Evolutionary conservation across 345 rosid species (phyloP).

Genomic region (Nasturtium officinale): DNA sequence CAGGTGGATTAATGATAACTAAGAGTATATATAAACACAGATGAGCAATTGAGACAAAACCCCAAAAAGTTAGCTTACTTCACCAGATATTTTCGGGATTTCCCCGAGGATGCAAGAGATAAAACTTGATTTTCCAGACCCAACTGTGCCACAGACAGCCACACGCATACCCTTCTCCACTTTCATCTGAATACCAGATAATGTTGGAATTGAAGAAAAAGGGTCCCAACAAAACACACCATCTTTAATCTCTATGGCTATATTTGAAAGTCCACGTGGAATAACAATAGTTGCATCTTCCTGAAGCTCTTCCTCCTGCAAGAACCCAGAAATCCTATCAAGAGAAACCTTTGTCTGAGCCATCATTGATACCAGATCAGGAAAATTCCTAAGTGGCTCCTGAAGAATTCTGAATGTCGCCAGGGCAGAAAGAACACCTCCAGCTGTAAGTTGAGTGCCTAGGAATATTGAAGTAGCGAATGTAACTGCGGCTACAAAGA

Average conservation of each 20-base stretch:
- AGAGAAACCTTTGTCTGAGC: conserved; percentile 99
- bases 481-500: conserved; percentile 94
- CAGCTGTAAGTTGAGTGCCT: conserved; percentile 91
- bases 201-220: conserved; percentile 65
- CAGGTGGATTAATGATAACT: conserved; percentile 12
- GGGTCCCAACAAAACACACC: conserved; percentile 92
- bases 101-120: conserved; percentile 99
- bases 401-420: conserved; percentile 99
- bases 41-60: conserved; percentile 27
- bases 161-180: conserved; percentile 95
- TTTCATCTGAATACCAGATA: conserved; percentile 77
- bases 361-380: conserved; percentile 99
- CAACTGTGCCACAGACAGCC: conserved; percentile 99
- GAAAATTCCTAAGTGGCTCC: conserved; percentile 98
- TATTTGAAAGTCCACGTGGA: conserved; percentile 69
- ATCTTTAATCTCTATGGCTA: conserved; percentile 75
- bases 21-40: conserved; percentile 13
- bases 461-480: conserved; percentile 88
- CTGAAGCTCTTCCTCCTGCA: conserved; percentile 92
- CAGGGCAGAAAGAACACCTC: conserved; percentile 97
- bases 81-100: conserved; percentile 93
- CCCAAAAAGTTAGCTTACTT: conserved; percentile 63
- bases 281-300: conserved; percentile 87
- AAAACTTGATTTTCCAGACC: conserved; percentile 97
- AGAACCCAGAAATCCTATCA: conserved; percentile 95